phyloP scores from a whole-genome alignment of 164 flowering plant genomes.

The Sextonia rubra region DNA sequence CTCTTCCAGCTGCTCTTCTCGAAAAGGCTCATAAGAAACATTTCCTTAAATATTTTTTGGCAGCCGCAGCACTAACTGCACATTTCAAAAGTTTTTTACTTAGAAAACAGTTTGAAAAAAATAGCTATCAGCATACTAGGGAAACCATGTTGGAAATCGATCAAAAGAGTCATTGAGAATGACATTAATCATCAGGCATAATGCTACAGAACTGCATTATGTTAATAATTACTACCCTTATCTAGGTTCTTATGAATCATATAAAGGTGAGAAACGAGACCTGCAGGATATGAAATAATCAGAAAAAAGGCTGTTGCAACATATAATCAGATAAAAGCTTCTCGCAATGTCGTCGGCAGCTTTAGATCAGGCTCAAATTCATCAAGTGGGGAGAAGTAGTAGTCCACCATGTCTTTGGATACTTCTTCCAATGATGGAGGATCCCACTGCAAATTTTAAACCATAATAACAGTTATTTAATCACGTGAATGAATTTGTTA shows the following conservation, averaged over 20 bases:
- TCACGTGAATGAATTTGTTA: too few species aligned
- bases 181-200: too few species aligned
- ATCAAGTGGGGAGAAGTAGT: slow-evolving; percentile 44
- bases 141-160: background rate
- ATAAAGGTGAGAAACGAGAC: too few species aligned
- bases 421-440: slow-evolving; percentile 63
- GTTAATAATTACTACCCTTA: too few species aligned
- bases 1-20: background rate
- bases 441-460: slow-evolving; percentile 59
- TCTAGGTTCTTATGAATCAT: background rate
- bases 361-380: slow-evolving; percentile 64
- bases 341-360: slow-evolving; percentile 61
- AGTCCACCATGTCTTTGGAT: slow-evolving; percentile 80
- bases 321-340: slow-evolving; percentile 45
- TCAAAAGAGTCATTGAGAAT: background rate
- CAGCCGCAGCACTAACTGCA: background rate
- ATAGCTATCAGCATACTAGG: background rate
- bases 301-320: background rate
- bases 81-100: background rate
- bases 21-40: background rate
- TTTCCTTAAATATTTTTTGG: background rate
- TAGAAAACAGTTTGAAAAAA: too few species aligned
- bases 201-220: background rate
- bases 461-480: background rate
- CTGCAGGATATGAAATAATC: too few species aligned